These are phyloP conservation scores for Vicia sativa DNA, from an alignment of 306 rosid genomes.

Conservation along the genomic window DNA sequence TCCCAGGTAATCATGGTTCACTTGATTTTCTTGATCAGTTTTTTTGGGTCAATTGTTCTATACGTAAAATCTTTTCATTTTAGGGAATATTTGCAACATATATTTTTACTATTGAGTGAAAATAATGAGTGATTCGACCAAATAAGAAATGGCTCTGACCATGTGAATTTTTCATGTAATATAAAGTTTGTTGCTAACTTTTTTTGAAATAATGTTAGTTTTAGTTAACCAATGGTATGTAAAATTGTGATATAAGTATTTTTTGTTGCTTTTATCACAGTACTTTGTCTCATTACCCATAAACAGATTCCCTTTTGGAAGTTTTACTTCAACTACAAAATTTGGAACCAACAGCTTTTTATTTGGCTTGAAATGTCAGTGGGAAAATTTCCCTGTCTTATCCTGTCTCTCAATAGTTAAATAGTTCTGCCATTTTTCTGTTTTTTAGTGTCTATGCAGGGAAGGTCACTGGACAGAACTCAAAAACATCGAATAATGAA, in stretches of 20 bases:
- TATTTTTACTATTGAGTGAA: constrained; percentile 4
- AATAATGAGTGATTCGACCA: not conserved
- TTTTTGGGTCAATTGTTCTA: constrained; percentile 8
- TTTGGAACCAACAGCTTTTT: constrained; percentile 20
- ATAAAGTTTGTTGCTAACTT: not conserved
- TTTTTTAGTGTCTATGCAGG: constrained; percentile 54
- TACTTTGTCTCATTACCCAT: constrained; percentile 6
- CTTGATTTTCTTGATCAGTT: not conserved
- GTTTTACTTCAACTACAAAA: constrained; percentile 20
- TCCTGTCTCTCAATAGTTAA: not conserved
- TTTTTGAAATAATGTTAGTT: not conserved
- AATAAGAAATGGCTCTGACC: constrained; percentile 13
- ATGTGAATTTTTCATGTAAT: not conserved
- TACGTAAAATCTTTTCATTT: constrained; percentile 1
- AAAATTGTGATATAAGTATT: constrained; percentile 8
- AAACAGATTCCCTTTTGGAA: constrained; percentile 13
- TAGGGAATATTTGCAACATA: not conserved
- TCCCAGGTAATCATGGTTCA: constrained; percentile 47
- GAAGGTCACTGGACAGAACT: constrained; percentile 45
- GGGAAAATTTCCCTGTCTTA: constrained; percentile 19
- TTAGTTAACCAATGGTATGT: constrained; percentile 1
- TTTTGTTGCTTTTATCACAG: constrained; percentile 9
- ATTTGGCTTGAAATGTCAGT: constrained; percentile 28
- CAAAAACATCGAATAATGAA: constrained; percentile 35
- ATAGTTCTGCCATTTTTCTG: constrained; percentile 35